Evolutionary conservation across 768 basidiomycete species (phyloP), one percentile per base, ranked within the genome.

Genomic region (Lactifluus piperatus): DNA sequence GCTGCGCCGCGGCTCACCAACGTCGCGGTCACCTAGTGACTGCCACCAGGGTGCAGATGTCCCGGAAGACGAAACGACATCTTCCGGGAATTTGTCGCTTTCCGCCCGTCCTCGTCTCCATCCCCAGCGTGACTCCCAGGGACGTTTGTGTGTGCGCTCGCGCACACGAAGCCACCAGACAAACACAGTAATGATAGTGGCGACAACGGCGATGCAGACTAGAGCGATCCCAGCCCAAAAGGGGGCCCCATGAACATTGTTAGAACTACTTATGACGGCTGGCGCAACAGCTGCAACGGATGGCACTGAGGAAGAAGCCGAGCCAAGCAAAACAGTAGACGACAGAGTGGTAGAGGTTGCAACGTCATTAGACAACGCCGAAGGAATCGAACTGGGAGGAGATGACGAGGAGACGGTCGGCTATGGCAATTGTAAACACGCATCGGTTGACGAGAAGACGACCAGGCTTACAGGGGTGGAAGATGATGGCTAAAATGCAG

Each of bases 111-210:
- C 61, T 65, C 68, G 24, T 37, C 62, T 41, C 54, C 54, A 32
- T 45, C 34, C 20, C 60, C 51, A 45, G 37, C 39, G 39, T 34
- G 61, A 47, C 20, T 64, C 62, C 49, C 61, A 56, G 3, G 52
- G 52, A 10, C 54, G 65, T 5, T 63, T 66, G 18, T 64, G 62
- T 0, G 65, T 50, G 9, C 64, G 65, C 26, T 60, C 37, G 41
- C 67, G 65, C 16, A 61, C 64, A 24, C 70, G 68, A 10, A 66
- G 51, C 63, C 66, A 66, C 67, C 69, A 71, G 7, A 55, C 37
- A 18, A 67, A 36, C 26, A 70, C 41, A 0, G 66, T 63, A 2
- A 69, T 56, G 36, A 70, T 11, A 18, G 66, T 49, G 7, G 62
- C 67, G 6, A 60, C 30, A 6, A 37, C 65, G 3, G 67, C 65